A percentile compares a stretch with the other conserved stretches of the same genome.
Evolutionary conservation across 192 early-diverging fungal genomes (phyloP).

Genomic region (Coemansia sp.): DNA sequence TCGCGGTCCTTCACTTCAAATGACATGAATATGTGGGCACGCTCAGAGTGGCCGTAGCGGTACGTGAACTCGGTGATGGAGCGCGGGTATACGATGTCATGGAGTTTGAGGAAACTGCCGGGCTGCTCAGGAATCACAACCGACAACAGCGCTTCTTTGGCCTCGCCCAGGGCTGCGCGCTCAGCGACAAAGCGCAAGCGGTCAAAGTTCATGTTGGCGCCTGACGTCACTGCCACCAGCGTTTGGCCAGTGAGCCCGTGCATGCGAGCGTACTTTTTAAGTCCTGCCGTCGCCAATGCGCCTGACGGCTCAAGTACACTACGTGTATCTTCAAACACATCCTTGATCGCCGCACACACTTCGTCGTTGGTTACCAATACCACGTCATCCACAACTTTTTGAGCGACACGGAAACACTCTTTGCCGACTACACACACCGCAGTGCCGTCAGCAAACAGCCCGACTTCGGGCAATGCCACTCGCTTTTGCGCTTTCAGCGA

Average conservation of each 20-base stretch:
- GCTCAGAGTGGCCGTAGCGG: constrained; percentile 71
- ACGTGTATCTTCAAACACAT: constrained; percentile 89
- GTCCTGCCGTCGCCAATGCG: constrained; percentile 81
- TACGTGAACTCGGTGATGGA: constrained; percentile 88
- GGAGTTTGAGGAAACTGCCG: constrained; percentile 79
- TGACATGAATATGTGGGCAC: constrained; percentile 88
- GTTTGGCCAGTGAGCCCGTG: constrained; percentile 56
- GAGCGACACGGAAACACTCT: constrained; percentile 81
- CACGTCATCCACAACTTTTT: constrained; percentile 83
- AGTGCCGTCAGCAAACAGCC: constrained; percentile 96
- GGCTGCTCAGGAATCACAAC: constrained; percentile 92
- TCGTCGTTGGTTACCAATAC: constrained; percentile 92
- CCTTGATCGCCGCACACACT: constrained; percentile 90
- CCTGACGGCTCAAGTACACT: constrained; percentile 97
- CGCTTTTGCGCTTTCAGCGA: constrained; percentile 67
- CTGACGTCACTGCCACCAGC: constrained; percentile 80
- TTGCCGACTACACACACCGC: constrained; percentile 90
- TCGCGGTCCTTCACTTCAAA: constrained; percentile 76
- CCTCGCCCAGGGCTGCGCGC: constrained; percentile 91
- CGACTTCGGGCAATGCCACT: constrained; percentile 75
- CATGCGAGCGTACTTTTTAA: constrained; percentile 75
- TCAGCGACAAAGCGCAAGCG: constrained; percentile 96
- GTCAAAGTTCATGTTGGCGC: constrained; percentile 99
- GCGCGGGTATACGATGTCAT: constrained; percentile 79
- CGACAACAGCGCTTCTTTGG: constrained; percentile 84